Conservation (phyloP, 176 grass and related monocot genomes). For the Bothriochloa decipiens region DNA sequence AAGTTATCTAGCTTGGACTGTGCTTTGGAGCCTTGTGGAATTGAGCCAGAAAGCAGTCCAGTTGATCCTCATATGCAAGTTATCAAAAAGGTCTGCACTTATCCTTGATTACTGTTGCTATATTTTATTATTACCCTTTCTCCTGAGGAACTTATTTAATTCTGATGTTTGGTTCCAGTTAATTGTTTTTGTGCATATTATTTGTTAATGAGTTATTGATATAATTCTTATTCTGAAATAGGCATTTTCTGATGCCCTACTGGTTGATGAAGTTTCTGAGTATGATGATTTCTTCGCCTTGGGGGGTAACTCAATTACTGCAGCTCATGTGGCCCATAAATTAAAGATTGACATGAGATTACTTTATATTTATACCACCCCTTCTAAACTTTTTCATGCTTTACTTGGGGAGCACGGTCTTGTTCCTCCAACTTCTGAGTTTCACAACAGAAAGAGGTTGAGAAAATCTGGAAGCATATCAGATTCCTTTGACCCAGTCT, state of each 20-base stretch:
- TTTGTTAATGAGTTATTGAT: constrained; percentile 35
- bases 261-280: constrained; percentile 71
- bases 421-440: constrained; percentile 38
- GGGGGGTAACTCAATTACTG: constrained; percentile 89
- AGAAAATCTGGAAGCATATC: constrained; percentile 23
- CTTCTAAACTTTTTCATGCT: constrained; percentile 63
- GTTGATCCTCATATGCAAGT: constrained; percentile 53
- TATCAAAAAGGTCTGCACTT: constrained; percentile 70
- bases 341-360: constrained; percentile 84
- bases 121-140: constrained; percentile 23
- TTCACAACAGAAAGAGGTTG: constrained; percentile 38
- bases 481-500: constrained; percentile 1
- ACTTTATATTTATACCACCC: constrained; percentile 72
- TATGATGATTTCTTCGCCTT: constrained; percentile 82
- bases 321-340: constrained; percentile 75
- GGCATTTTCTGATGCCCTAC: constrained; percentile 75
- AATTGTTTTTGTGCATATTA: constrained; percentile 13
- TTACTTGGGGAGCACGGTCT: constrained; percentile 36
- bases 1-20: constrained; percentile 58
- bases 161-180: background rate
- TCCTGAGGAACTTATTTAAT: background rate
- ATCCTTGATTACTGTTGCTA: constrained; percentile 21
- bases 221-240: constrained; percentile 34
- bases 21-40: constrained; percentile 31
- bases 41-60: constrained; percentile 36